A percentile compares a stretch with the other conserved stretches of the same genome.
These are phyloP conservation scores for Malassezia restricta DNA, from an alignment of 1,284 basidiomycete genomes.

Conservation along the genomic window DNA sequence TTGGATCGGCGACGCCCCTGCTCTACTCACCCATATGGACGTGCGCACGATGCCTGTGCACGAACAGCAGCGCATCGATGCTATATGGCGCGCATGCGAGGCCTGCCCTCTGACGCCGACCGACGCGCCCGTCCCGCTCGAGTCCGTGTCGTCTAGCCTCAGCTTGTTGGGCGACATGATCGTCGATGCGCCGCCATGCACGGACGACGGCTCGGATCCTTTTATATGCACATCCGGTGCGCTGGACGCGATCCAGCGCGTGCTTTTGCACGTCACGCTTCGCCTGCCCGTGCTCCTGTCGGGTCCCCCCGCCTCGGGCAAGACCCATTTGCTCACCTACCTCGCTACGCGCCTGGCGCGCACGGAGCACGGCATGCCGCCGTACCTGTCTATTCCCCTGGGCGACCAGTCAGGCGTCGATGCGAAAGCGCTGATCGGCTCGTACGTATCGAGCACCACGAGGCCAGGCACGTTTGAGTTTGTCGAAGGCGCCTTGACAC, in stretches of 20 bases:
- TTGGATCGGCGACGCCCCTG: constrained; percentile 10
- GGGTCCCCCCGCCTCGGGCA: constrained; percentile 79
- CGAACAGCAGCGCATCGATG: constrained; percentile 2
- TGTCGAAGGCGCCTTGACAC: constrained; percentile 85
- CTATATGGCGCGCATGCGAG: constrained; percentile 3
- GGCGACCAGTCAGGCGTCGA: constrained; percentile 55
- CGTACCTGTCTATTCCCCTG: constrained; percentile 77
- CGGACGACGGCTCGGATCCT: neutral
- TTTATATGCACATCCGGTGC: constrained; percentile 59
- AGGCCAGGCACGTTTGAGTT: constrained; percentile 85
- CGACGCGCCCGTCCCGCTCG: neutral
- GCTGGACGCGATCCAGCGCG: constrained; percentile 53
- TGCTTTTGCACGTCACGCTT: constrained; percentile 59
- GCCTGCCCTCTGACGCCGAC: neutral
- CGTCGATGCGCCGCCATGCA: neutral
- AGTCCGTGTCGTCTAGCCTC: neutral
- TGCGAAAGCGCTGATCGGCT: constrained; percentile 82
- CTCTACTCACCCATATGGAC: neutral
- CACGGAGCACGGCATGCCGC: constrained; percentile 46
- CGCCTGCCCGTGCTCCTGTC: constrained; percentile 71
- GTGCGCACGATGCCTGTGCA: constrained; percentile 9
- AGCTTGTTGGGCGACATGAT: neutral
- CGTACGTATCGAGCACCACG: constrained; percentile 75
- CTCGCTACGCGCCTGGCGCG: constrained; percentile 48
- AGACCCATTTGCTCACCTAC: constrained; percentile 67